Evolutionary conservation across 139 green algal genomes (phyloP).

Genomic region (Eudorina sp.): DNA sequence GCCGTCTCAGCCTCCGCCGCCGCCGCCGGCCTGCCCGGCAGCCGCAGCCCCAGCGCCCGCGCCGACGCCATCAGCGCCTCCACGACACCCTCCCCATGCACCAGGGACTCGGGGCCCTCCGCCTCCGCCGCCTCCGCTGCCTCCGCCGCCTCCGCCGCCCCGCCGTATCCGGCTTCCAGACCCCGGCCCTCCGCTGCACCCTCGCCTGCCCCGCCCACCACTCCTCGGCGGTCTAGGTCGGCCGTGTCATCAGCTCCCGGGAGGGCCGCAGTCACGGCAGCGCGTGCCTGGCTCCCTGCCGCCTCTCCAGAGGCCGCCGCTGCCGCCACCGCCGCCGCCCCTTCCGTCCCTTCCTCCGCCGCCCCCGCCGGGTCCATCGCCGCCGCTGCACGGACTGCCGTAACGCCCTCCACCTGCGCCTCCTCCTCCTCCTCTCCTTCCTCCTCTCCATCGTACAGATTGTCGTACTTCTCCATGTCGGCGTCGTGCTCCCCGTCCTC

Average conservation of each 20-base stretch:
- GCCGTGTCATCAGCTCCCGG: too few relatives aligned
- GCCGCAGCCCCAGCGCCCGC: constrained; percentile 1
- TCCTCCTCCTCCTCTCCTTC: too few relatives aligned
- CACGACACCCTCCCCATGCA: neutral
- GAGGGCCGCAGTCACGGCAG: too few relatives aligned
- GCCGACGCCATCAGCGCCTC: constrained; percentile 5
- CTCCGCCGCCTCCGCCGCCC: neutral
- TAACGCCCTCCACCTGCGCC: too few relatives aligned
- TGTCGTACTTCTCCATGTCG: neutral
- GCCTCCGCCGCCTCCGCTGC: neutral
- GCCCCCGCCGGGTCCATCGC: too few relatives aligned
- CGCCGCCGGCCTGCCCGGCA: neutral
- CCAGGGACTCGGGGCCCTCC: neutral
- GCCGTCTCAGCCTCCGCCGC: neutral
- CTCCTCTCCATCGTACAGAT: too few relatives aligned
- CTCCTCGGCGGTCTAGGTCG: too few relatives aligned
- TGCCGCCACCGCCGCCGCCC: too few relatives aligned
- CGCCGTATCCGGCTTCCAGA: neutral
- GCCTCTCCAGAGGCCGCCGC: too few relatives aligned
- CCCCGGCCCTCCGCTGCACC: neutral
- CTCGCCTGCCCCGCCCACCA: neutral
- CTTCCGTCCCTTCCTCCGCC: too few relatives aligned
- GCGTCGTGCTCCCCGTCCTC: neutral
- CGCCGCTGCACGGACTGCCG: too few relatives aligned
- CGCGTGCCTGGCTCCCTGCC: too few relatives aligned